phyloP scores from a whole-genome alignment of 2,329 filamentous ascomycete genomes.

The Fusarium sp. region DNA sequence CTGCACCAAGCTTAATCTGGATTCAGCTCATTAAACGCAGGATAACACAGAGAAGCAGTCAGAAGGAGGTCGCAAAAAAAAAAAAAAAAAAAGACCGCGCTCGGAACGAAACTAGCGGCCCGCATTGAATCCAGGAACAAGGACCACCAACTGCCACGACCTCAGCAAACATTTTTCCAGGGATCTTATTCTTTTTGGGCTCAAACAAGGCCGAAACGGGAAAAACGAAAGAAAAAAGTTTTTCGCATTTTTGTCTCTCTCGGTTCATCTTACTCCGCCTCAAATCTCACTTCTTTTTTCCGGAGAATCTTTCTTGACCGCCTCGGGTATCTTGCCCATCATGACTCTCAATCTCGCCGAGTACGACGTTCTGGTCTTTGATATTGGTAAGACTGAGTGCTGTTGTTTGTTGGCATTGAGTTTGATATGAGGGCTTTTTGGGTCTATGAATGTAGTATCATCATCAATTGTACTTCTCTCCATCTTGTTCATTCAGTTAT shows the following conservation, averaged over 20 bases:
- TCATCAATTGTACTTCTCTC: conserved; percentile 15
- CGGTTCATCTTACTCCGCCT: conserved; percentile 6
- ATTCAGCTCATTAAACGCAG: conserved; percentile 14
- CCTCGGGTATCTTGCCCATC: conserved; percentile 17
- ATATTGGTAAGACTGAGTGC: conserved; percentile 50
- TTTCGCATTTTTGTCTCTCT: not conserved
- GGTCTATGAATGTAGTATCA: conserved; percentile 1
- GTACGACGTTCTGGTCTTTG: conserved; percentile 51
- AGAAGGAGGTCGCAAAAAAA: not conserved
- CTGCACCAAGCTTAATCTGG: conserved; percentile 28
- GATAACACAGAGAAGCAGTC: not conserved
- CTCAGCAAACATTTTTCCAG: conserved; percentile 15
- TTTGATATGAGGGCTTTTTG: conserved; percentile 5
- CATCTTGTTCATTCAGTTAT: conserved; percentile 8
- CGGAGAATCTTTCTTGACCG: conserved; percentile 31
- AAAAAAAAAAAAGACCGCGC: conserved; percentile 10
- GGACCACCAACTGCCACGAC: conserved; percentile 31
- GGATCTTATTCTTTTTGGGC: conserved; percentile 10
- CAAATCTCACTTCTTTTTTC: conserved; percentile 11
- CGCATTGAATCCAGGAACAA: conserved; percentile 43
- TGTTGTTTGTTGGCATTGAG: conserved; percentile 9
- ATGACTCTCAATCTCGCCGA: conserved; percentile 45
- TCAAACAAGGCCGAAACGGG: conserved; percentile 10
- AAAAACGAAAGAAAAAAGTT: not conserved
- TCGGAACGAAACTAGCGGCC: conserved; percentile 34